A percentile compares a stretch with the other conserved stretches of the same genome.
Conservation (phyloP, 2,329 filamentous ascomycete species). For the Decorospora gaudefroyi region DNA sequence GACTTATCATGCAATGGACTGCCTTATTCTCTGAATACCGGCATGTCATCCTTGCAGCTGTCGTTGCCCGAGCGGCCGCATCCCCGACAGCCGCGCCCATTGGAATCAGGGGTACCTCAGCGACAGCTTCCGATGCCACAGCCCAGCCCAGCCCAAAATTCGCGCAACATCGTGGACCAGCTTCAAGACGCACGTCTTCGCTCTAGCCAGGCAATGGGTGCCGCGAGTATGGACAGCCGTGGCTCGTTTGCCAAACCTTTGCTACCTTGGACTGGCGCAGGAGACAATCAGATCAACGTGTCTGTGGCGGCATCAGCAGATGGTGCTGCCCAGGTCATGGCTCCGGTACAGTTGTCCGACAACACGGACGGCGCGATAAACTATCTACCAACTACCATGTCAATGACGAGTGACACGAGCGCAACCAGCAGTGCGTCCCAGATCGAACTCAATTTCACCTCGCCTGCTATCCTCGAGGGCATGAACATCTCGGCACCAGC, state of each 20-base stretch:
- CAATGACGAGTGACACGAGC: constrained; percentile 14
- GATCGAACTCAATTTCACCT: constrained; percentile 33
- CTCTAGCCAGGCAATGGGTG: constrained; percentile 27
- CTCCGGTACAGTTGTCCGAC: constrained; percentile 13
- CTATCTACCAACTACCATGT: constrained; percentile 15
- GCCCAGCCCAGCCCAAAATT: constrained; percentile 30
- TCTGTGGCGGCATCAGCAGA: constrained; percentile 18
- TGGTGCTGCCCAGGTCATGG: constrained; percentile 1
- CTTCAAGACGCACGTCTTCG: constrained; percentile 41
- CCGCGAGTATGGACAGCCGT: constrained; percentile 11
- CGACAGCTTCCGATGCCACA: constrained; percentile 43
- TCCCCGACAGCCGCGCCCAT: constrained; percentile 17
- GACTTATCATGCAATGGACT: constrained; percentile 26
- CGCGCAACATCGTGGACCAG: constrained; percentile 37
- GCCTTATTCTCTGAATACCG: constrained; percentile 33
- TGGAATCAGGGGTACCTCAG: constrained; percentile 25
- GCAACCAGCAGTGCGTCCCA: constrained; percentile 13
- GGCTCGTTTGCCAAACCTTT: constrained; percentile 27
- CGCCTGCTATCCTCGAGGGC: constrained; percentile 28
- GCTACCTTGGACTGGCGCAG: constrained; percentile 27
- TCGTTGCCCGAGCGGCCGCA: constrained; percentile 35
- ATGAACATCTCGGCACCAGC: constrained; percentile 25
- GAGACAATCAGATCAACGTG: constrained; percentile 13
- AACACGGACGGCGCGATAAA: constrained; percentile 14
- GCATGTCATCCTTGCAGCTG: constrained; percentile 37